Evolutionary conservation across 2,329 filamentous ascomycete genomes (phyloP), one percentile per base, ranked within the genome.

Genomic region (Fusarium sulawesiense): DNA sequence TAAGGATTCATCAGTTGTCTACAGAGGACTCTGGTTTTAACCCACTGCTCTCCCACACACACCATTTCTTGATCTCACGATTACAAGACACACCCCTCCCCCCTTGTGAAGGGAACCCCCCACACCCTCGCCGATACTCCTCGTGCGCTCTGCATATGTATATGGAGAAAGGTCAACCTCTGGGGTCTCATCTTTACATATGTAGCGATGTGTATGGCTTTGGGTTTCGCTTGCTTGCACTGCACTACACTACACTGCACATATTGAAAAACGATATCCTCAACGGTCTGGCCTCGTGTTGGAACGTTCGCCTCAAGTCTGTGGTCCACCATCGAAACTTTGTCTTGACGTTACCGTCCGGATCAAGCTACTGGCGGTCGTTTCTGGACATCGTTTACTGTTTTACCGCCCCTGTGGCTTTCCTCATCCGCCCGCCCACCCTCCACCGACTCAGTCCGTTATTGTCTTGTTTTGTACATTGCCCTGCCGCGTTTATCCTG

Each of bases 61-160:
- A 58, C 66, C 66, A 64, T 65, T 68, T 55, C 64, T 64, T 67
- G 58, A 64, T 68, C 65, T 62, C 68, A 57, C 44, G 48, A 53
- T 60, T 57, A 56, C 59, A 64, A 20, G 40, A 56, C 46, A 55
- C 61, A 57, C 70, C 63, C 57, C 64, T 48, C 49, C 62, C 53
- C 65, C 59, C 60, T 64, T 60, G 49, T 40, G 42, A 67, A 46
- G 54, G 46, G 46, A 60, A 65, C 37, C 57, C 65, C 66, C 60
- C 64, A 56, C 68, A 67, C 71, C 73, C 71, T 71, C 62, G 64
- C 62, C 68, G 73, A 71, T 75, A 74, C 64, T 73, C 71, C 68
- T 73, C 73, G 64, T 75, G 71, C 69, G 56, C 59, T 53, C 66
- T 75, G 64, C 71, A 70, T 69, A 66, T 68, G 68, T 75, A 74